Conservation (phyloP, 768 basidiomycete species). For the Naganishia onofrii region DNA sequence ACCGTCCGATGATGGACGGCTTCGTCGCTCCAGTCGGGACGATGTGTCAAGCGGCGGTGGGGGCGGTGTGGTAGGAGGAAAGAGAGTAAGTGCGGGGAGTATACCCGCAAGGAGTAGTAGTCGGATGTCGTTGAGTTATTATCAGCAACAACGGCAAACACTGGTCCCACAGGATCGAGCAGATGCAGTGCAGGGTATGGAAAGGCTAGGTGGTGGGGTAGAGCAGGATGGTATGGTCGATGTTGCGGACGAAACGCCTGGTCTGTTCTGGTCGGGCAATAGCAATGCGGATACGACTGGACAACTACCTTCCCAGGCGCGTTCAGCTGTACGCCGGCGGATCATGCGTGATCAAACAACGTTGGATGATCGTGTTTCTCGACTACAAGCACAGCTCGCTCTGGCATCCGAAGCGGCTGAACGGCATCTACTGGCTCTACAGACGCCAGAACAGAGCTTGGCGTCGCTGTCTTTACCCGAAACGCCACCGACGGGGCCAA, state of each 20-base stretch:
- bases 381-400: slow-evolving; percentile 7
- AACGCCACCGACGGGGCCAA: neutral
- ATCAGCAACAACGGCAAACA: neutral
- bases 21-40: slow-evolving; percentile 39
- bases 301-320: neutral
- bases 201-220: neutral
- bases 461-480: slow-evolving; percentile 10
- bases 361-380: neutral
- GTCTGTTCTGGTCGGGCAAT: slow-evolving; percentile 1
- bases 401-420: neutral
- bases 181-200: neutral
- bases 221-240: neutral
- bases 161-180: neutral
- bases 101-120: slow-evolving; percentile 6
- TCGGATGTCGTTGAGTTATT: slow-evolving; percentile 10
- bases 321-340: neutral
- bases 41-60: neutral
- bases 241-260: neutral
- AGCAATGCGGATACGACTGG: neutral
- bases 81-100: slow-evolving; percentile 6
- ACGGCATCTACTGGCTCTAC: slow-evolving; percentile 11
- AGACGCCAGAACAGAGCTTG: slow-evolving; percentile 9
- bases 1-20: slow-evolving; percentile 47
- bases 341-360: slow-evolving; percentile 1
- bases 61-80: too few relatives aligned